These are phyloP conservation scores for Amanita rubescens DNA, from an alignment of 768 basidiomycete species.

Conservation along the genomic window DNA sequence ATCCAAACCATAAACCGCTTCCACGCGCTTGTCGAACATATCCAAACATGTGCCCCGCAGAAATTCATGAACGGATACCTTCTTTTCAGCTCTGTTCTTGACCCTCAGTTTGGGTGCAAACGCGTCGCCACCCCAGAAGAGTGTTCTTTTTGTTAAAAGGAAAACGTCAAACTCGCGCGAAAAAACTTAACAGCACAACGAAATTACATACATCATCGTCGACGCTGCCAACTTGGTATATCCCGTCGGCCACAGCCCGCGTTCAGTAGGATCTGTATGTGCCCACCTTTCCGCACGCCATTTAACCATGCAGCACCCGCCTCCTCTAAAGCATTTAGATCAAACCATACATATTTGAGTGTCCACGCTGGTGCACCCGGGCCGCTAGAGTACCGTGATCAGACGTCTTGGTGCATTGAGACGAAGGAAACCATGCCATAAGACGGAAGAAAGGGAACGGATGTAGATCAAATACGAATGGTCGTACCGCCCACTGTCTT, in stretches of 20 bases:
- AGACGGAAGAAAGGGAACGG: conserved; percentile 52
- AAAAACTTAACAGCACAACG: background rate
- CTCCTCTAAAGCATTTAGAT: conserved; percentile 70
- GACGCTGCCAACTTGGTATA: conserved; percentile 91
- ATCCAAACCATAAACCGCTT: conserved; percentile 63
- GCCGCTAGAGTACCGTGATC: conserved; percentile 91
- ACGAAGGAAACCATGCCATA: conserved; percentile 69
- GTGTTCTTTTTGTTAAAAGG: conserved; percentile 39
- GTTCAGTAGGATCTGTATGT: conserved; percentile 58
- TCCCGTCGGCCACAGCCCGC: conserved; percentile 88
- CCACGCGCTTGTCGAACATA: conserved; percentile 64
- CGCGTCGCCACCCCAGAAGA: conserved; percentile 88
- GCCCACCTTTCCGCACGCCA: conserved; percentile 65
- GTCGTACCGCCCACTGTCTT: conserved; percentile 73
- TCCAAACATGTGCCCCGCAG: conserved; percentile 77
- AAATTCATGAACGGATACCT: conserved; percentile 69
- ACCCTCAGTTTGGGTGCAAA: conserved; percentile 73
- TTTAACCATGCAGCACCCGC: conserved; percentile 83
- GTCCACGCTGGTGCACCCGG: conserved; percentile 98
- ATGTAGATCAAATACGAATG: conserved; percentile 77
- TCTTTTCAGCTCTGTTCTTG: conserved; percentile 35
- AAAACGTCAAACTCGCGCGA: no score
- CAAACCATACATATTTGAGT: conserved; percentile 77
- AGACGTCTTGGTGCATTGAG: conserved; percentile 89
- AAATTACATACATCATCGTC: conserved; percentile 73